phyloP scores from a whole-genome alignment of 2,329 filamentous ascomycete genomes.

The Trichoderma guizhouense region DNA sequence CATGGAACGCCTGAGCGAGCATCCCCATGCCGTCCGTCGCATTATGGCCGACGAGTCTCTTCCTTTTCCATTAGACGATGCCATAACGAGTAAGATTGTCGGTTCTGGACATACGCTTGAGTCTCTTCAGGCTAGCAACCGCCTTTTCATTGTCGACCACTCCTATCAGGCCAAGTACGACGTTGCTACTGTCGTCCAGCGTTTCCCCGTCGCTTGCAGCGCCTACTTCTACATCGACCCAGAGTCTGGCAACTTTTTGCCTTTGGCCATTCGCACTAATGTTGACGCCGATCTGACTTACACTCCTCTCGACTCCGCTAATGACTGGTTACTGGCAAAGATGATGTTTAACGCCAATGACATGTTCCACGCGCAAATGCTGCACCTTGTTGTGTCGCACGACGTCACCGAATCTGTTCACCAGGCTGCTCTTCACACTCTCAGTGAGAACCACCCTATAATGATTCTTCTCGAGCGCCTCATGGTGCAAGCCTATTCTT shows the following conservation, averaged over 20 bases:
- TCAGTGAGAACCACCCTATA: conserved; percentile 45
- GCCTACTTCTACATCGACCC: conserved; percentile 46
- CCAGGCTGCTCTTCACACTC: conserved; percentile 43
- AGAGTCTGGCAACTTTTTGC: conserved; percentile 41
- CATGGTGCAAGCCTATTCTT: conserved; percentile 29
- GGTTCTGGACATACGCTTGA: conserved; percentile 28
- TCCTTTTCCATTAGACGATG: conserved; percentile 36
- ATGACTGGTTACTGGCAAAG: conserved; percentile 52
- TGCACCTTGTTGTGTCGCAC: conserved; percentile 44
- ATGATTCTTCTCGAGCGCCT: conserved; percentile 34
- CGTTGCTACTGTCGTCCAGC: conserved; percentile 10
- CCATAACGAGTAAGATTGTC: conserved; percentile 30
- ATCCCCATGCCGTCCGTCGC: conserved; percentile 38
- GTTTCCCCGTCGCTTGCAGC: conserved; percentile 41
- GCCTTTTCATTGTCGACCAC: conserved; percentile 42
- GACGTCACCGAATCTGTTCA: conserved; percentile 42
- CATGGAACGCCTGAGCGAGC: conserved; percentile 45
- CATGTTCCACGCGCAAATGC: conserved; percentile 43
- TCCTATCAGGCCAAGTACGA: background rate
- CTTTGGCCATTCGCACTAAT: conserved; percentile 48
- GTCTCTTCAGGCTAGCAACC: conserved; percentile 33
- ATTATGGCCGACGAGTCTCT: conserved; percentile 32
- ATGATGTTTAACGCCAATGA: conserved; percentile 48
- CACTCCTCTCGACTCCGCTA: conserved; percentile 41
- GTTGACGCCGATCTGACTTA: conserved; percentile 37